A percentile compares a stretch with the other conserved stretches of the same genome.
Conservation (phyloP, 2,329 filamentous ascomycete genomes). For the Hypoxylon sp. region DNA sequence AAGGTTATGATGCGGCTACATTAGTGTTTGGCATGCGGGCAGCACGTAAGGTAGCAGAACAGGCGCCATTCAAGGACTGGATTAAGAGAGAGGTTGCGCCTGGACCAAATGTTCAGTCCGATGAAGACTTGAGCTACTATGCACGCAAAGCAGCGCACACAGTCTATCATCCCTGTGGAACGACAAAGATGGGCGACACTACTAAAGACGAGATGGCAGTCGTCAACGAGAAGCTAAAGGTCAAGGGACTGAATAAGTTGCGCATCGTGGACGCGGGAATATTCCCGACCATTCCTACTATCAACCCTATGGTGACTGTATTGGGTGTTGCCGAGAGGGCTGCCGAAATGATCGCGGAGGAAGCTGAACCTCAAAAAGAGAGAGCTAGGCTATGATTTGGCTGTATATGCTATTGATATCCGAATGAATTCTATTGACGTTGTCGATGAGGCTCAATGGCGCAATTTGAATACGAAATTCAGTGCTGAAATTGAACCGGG, state of each 20-base stretch:
- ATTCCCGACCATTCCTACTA: constrained; percentile 87
- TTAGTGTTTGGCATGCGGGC: constrained; percentile 83
- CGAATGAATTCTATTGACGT: not conserved
- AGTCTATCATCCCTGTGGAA: constrained; percentile 91
- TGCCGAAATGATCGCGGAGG: constrained; percentile 85
- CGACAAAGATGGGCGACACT: constrained; percentile 89
- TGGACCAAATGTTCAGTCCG: constrained; percentile 78
- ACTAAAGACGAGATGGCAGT: constrained; percentile 79
- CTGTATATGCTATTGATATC: not conserved
- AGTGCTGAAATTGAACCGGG: not conserved
- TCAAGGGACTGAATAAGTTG: constrained; percentile 79
- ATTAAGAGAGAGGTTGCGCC: constrained; percentile 87
- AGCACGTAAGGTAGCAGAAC: constrained; percentile 81
- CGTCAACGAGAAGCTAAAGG: constrained; percentile 80
- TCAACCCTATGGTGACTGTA: constrained; percentile 94
- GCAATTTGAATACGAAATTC: not conserved
- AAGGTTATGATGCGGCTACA: constrained; percentile 87
- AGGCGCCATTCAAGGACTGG: constrained; percentile 85
- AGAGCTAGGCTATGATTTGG: constrained; percentile 52
- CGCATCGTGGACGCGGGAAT: constrained; percentile 89
- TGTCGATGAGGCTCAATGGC: constrained; percentile 5
- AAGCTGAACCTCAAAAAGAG: constrained; percentile 65
- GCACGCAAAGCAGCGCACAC: constrained; percentile 86
- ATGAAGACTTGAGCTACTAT: constrained; percentile 87
- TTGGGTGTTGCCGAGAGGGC: constrained; percentile 85